Conservation (phyloP, 305 asterid genomes). For the Fraxinus velutina region DNA sequence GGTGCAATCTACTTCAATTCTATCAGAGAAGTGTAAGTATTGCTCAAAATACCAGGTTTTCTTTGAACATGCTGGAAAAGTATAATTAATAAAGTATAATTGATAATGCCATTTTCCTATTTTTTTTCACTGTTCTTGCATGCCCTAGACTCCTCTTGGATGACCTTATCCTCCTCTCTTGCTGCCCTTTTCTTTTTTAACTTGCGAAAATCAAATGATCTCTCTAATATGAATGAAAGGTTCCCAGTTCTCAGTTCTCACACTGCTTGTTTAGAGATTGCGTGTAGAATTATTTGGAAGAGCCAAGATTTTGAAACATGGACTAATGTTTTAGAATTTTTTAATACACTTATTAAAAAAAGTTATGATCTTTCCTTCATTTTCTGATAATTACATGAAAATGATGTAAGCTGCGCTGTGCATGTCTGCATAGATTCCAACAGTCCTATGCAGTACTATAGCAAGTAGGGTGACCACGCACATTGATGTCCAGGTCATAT, state of each 20-base stretch:
- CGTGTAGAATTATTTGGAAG: background rate
- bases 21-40: constrained; percentile 86
- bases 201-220: no score
- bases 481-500: background rate
- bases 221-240: background rate
- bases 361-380: background rate
- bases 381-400: background rate
- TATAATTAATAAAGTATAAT: background rate
- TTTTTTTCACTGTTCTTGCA: background rate
- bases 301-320: background rate
- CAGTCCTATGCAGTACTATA: background rate
- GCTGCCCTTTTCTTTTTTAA: background rate
- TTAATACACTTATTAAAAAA: background rate
- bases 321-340: background rate
- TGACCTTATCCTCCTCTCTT: background rate
- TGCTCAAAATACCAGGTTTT: background rate
- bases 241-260: background rate
- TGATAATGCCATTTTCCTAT: background rate
- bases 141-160: background rate
- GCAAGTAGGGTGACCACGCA: background rate
- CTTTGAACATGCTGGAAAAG: background rate
- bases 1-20: constrained; percentile 95
- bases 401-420: background rate
- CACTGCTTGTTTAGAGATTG: background rate
- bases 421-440: background rate